These are phyloP conservation scores for Nemania diffusa DNA, from an alignment of 2,329 filamentous ascomycete genomes.

Conservation along the genomic window DNA sequence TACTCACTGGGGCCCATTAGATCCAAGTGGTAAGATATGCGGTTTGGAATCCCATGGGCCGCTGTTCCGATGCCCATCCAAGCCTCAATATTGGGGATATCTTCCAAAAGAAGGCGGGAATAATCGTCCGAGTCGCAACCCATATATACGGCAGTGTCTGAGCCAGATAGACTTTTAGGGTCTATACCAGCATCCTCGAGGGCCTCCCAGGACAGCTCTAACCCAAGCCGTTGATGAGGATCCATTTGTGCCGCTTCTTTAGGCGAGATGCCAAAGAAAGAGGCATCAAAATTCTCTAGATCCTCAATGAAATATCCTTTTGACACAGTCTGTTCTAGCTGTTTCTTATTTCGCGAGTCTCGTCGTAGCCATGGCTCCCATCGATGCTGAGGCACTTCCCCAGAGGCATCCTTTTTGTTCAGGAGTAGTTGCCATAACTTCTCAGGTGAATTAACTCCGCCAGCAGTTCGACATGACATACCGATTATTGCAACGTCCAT, in stretches of 20 bases:
- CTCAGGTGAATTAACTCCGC: not conserved
- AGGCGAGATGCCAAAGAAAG: conserved; percentile 31
- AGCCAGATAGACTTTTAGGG: conserved; percentile 55
- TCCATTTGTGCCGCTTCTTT: conserved; percentile 36
- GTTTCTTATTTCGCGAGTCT: not conserved
- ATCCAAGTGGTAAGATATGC: conserved; percentile 15
- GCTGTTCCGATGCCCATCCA: conserved; percentile 55
- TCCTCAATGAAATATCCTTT: conserved; percentile 31
- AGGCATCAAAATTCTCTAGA: conserved; percentile 29
- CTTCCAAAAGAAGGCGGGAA: conserved; percentile 50
- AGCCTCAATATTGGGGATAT: conserved; percentile 51
- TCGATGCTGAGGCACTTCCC: not conserved
- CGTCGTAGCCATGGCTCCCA: not conserved
- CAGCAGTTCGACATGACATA: conserved; percentile 3
- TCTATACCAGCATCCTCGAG: conserved; percentile 45
- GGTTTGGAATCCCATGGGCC: conserved; percentile 50
- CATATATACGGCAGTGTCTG: conserved; percentile 47
- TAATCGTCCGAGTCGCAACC: conserved; percentile 52
- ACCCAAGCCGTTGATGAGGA: conserved; percentile 29
- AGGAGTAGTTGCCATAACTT: not conserved
- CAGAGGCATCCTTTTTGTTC: not conserved
- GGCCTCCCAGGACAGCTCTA: conserved; percentile 35
- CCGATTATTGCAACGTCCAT: conserved; percentile 13
- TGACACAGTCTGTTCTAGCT: conserved; percentile 36
- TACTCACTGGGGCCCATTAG: conserved; percentile 33